Evolutionary conservation across 1,284 basidiomycete genomes (phyloP).

Genomic region (Rhizoctonia solani): DNA sequence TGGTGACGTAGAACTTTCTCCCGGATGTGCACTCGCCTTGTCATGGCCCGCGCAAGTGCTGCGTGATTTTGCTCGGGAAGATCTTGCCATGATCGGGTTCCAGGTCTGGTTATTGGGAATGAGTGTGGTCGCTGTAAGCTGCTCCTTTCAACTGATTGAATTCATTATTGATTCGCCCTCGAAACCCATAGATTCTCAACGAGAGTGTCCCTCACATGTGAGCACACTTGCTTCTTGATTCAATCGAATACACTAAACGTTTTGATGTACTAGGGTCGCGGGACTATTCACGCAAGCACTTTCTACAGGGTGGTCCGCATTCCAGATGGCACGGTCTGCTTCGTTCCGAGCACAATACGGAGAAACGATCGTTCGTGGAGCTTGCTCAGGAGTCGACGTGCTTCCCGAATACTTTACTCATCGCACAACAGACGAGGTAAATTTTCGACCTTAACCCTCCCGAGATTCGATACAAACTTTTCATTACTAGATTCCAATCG

Average conservation of each 20-base stretch:
- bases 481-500: constrained; percentile 62
- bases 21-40: constrained; percentile 15
- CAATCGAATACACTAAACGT: background rate
- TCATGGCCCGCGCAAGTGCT: constrained; percentile 19
- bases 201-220: constrained; percentile 26
- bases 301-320: constrained; percentile 70
- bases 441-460: background rate
- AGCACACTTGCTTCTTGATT: background rate
- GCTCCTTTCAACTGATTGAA: background rate
- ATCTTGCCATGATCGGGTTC: constrained; percentile 74
- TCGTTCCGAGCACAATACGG: constrained; percentile 61
- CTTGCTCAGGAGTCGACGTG: constrained; percentile 56
- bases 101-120: constrained; percentile 80
- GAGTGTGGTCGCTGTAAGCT: constrained; percentile 64
- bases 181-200: constrained; percentile 19
- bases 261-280: constrained; percentile 45
- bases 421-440: constrained; percentile 46
- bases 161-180: background rate
- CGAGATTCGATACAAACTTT: background rate
- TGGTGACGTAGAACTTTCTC: constrained; percentile 17
- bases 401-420: constrained; percentile 46
- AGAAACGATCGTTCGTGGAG: constrained; percentile 62
- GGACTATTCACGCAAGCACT: constrained; percentile 71
- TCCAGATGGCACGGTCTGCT: constrained; percentile 63
- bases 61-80: constrained; percentile 72